Percentiles rank a stretch among this genome's conserved stretches.
Evolutionary conservation across 23 red algal genomes (phyloP).

Genomic region (Chondrus crispus): DNA sequence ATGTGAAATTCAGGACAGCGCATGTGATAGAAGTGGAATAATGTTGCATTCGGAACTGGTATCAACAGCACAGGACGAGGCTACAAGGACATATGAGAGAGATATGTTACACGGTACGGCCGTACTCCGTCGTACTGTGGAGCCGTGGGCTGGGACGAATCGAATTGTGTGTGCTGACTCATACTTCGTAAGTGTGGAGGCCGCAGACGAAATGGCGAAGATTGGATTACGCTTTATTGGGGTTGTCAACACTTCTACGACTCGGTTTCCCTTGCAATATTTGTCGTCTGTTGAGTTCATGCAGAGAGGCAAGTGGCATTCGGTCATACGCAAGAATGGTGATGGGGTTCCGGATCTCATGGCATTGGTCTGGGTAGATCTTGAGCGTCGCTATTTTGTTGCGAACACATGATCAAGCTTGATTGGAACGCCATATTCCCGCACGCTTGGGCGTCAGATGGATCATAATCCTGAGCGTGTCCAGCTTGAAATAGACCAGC

Average conservation of each 20-base stretch:
- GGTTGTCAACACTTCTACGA: slow-evolving; percentile 31
- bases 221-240: slow-evolving; percentile 4
- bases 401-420: not conserved
- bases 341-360: not conserved
- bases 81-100: not conserved
- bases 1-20: not conserved
- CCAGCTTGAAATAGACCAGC: not conserved
- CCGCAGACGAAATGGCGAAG: not conserved
- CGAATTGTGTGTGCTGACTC: slow-evolving; percentile 32
- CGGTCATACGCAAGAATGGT: not conserved
- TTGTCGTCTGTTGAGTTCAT: not conserved
- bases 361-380: slow-evolving; percentile 27
- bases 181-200: slow-evolving; percentile 32
- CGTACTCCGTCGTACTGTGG: not conserved
- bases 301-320: not conserved
- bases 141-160: not conserved
- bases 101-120: not conserved
- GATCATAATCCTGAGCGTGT: not conserved
- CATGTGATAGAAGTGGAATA: not conserved
- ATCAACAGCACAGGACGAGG: not conserved
- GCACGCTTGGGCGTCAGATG: not conserved
- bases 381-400: slow-evolving; percentile 8
- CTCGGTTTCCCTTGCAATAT: not conserved
- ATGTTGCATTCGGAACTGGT: not conserved
- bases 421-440: not conserved